phyloP scores from a whole-genome alignment of 2,329 filamentous ascomycete species.

The Cordyceps fumosorosea region DNA sequence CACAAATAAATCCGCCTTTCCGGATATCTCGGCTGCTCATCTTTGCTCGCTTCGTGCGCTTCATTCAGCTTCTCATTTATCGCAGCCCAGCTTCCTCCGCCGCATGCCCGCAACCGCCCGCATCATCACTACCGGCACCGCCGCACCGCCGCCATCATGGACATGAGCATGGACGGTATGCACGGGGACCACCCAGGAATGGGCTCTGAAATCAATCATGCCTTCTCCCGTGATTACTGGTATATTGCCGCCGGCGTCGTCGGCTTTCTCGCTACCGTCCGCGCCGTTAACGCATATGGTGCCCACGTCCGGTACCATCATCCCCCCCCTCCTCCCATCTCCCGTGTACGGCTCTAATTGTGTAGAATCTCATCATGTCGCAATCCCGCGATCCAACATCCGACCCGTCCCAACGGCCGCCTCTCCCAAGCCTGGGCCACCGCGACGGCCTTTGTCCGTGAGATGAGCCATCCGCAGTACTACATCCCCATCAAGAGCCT shows the following conservation, averaged over 20 bases:
- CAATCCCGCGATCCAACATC: slow-evolving; percentile 38
- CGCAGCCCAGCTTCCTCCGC: not conserved
- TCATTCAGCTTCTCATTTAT: not conserved
- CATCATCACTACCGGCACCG: not conserved
- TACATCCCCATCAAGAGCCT: slow-evolving; percentile 40
- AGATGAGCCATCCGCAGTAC: slow-evolving; percentile 49
- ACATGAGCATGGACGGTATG: slow-evolving; percentile 25
- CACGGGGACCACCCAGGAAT: slow-evolving; percentile 29
- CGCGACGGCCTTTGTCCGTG: slow-evolving; percentile 49
- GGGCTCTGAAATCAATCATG: slow-evolving; percentile 39
- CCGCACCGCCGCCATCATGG: slow-evolving; percentile 15
- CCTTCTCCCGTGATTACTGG: slow-evolving; percentile 51
- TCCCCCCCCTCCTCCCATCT: not conserved
- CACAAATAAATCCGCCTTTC: not conserved
- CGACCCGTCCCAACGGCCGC: slow-evolving; percentile 43
- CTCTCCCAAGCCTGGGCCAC: slow-evolving; percentile 51
- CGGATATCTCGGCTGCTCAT: not conserved
- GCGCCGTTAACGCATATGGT: slow-evolving; percentile 37
- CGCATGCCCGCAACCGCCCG: not conserved
- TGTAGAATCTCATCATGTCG: slow-evolving; percentile 40
- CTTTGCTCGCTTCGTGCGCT: not conserved
- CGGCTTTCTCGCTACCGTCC: slow-evolving; percentile 33
- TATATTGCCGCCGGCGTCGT: slow-evolving; percentile 48
- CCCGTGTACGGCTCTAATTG: not conserved
- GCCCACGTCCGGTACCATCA: slow-evolving; percentile 32